These are phyloP conservation scores for Aeschynomene evenia DNA, from an alignment of 306 rosid genomes.

Conservation along the genomic window DNA sequence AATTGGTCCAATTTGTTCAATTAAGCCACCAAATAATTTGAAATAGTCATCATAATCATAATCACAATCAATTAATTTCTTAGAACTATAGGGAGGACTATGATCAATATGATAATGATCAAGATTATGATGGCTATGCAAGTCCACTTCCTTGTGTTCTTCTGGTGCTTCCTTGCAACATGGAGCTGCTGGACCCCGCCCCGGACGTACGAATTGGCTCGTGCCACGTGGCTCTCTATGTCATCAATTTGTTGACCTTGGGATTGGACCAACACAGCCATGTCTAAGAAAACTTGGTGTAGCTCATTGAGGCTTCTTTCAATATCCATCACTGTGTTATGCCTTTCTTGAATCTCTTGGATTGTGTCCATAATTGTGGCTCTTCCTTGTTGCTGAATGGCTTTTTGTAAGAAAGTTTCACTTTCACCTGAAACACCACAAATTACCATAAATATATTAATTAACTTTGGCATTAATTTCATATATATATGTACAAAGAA, in stretches of 20 bases:
- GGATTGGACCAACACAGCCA: constrained; percentile 76
- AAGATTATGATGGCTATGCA: constrained; percentile 47
- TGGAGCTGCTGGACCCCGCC: constrained; percentile 56
- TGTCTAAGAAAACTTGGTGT: constrained; percentile 85
- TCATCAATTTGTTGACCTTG: constrained; percentile 82
- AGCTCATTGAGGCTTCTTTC: constrained; percentile 74
- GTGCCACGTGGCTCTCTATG: constrained; percentile 69
- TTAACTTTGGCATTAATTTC: too few relatives aligned
- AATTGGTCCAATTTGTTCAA: constrained; percentile 6
- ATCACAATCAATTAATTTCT: neutral
- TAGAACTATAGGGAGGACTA: constrained; percentile 48
- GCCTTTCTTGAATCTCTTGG: constrained; percentile 85
- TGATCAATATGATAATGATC: constrained; percentile 43
- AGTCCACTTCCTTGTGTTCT: constrained; percentile 69
- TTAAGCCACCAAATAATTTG: constrained; percentile 24
- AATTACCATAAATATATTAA: neutral
- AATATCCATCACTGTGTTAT: constrained; percentile 74
- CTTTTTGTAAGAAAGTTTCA: constrained; percentile 74
- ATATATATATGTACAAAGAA: too few relatives aligned
- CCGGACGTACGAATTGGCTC: constrained; percentile 68
- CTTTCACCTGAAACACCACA: constrained; percentile 60
- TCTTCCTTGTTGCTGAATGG: constrained; percentile 77
- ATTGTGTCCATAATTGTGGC: constrained; percentile 75
- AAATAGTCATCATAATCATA: neutral
- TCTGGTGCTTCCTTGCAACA: constrained; percentile 61